Conservation (phyloP, 2,329 filamentous ascomycete genomes). For the Xylariaceae sp. region DNA sequence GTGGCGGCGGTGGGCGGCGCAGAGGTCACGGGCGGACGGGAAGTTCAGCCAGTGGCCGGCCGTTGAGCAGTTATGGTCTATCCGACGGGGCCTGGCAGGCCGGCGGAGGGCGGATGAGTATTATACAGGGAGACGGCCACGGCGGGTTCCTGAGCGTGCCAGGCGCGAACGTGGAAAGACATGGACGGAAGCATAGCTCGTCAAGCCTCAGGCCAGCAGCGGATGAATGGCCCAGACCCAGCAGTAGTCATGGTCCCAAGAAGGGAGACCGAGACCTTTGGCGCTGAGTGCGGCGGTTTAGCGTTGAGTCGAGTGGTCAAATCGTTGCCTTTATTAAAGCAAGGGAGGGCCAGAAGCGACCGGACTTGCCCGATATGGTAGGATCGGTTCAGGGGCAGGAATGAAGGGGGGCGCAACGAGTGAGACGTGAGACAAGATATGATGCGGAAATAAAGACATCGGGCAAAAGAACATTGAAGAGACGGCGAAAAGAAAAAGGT, state of each 20-base stretch:
- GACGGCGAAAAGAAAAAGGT: slow-evolving; percentile 1
- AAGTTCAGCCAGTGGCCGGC: slow-evolving; percentile 33
- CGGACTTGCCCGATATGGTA: too few species aligned
- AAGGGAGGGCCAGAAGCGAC: too few species aligned
- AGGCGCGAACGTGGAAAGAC: slow-evolving; percentile 20
- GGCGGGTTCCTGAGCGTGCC: slow-evolving; percentile 52
- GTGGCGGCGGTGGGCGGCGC: slow-evolving; percentile 14
- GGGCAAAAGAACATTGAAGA: slow-evolving; percentile 4
- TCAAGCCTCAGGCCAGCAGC: slow-evolving; percentile 17
- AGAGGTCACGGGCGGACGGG: slow-evolving; percentile 27
- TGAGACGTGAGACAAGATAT: too few species aligned
- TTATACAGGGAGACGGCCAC: slow-evolving; percentile 44
- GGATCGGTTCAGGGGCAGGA: too few species aligned
- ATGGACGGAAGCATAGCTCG: slow-evolving; percentile 20
- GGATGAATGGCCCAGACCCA: slow-evolving; percentile 39
- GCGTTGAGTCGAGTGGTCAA: too few species aligned
- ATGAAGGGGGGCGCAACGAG: not conserved
- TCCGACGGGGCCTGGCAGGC: slow-evolving; percentile 50
- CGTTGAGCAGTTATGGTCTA: slow-evolving; percentile 54
- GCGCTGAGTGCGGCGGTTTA: slow-evolving; percentile 32
- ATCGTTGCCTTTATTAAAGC: too few species aligned
- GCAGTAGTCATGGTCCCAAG: slow-evolving; percentile 39
- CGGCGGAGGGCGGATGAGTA: slow-evolving; percentile 45
- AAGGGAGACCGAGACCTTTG: slow-evolving; percentile 38
- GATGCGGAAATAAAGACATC: too few species aligned